A percentile compares a stretch with the other conserved stretches of the same genome.
Evolutionary conservation across 768 basidiomycete species (phyloP).

Genomic region (Lyophyllum atratum): DNA sequence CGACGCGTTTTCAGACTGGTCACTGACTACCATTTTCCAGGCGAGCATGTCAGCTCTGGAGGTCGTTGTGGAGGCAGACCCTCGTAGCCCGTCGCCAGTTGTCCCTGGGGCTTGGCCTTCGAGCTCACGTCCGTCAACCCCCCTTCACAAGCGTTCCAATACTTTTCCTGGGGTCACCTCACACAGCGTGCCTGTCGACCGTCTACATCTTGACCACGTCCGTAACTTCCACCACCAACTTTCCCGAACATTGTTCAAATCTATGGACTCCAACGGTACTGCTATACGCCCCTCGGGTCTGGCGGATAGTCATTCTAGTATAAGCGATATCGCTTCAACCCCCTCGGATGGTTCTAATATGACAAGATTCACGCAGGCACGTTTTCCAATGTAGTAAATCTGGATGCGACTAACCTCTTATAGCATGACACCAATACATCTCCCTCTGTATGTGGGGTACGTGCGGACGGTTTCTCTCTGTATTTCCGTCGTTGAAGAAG

Average conservation of each 20-base stretch:
- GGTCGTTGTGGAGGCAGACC: slow-evolving; percentile 4
- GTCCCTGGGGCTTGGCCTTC: slow-evolving; percentile 50
- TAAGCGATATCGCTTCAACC: slow-evolving; percentile 5
- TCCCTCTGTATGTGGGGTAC: neutral
- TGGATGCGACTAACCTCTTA: neutral
- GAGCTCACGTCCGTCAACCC: slow-evolving; percentile 16
- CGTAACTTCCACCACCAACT: slow-evolving; percentile 27
- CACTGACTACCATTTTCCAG: slow-evolving; percentile 1
- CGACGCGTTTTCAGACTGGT: neutral
- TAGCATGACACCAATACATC: slow-evolving; percentile 7
- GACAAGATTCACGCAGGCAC: slow-evolving; percentile 20
- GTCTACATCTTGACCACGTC: slow-evolving; percentile 29
- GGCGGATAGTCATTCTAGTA: neutral
- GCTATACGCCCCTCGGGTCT: slow-evolving; percentile 3
- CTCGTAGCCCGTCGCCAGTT: slow-evolving; percentile 30
- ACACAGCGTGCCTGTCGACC: neutral
- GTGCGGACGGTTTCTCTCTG: neutral
- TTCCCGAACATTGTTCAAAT: slow-evolving; percentile 15
- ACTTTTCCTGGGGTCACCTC: slow-evolving; percentile 19
- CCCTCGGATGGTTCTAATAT: slow-evolving; percentile 22
- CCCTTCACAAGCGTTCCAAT: slow-evolving; percentile 19
- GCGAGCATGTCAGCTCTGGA: slow-evolving; percentile 4
- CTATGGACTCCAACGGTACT: neutral
- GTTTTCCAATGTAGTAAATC: neutral
- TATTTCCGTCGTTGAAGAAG: neutral